Evolutionary conservation across 2,329 filamentous ascomycete genomes (phyloP).

Genomic region (Remersonia thermophila): DNA sequence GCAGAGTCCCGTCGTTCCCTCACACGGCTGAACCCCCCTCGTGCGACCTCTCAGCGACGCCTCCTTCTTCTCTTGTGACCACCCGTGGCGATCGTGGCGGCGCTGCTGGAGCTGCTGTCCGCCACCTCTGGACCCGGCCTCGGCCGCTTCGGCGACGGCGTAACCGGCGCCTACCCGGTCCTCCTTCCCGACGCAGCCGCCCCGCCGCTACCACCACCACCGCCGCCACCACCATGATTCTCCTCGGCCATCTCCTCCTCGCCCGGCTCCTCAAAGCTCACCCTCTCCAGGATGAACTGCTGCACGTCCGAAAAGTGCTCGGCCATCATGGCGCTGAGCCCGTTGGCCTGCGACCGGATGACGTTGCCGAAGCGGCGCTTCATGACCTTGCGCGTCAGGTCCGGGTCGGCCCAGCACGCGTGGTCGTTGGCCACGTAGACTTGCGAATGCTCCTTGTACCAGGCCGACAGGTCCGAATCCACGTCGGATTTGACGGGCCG

Average conservation of each 20-base stretch:
- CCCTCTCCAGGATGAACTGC: constrained; percentile 36
- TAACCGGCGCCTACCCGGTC: neutral
- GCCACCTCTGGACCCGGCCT: no score
- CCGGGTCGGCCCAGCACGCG: constrained; percentile 58
- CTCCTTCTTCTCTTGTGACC: no score
- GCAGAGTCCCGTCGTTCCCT: no score
- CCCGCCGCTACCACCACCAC: neutral
- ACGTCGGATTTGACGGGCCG: constrained; percentile 69
- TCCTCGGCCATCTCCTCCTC: constrained; percentile 29
- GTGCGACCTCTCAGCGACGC: no score
- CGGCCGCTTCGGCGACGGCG: neutral
- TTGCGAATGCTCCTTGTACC: constrained; percentile 73
- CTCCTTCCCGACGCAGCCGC: neutral
- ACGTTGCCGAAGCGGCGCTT: constrained; percentile 51
- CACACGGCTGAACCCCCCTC: no score
- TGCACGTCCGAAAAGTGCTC: constrained; percentile 39
- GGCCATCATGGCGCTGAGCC: constrained; percentile 45
- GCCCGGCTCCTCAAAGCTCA: constrained; percentile 32
- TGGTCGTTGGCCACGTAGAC: constrained; percentile 70
- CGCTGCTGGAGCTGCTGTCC: no score
- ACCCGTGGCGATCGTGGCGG: no score
- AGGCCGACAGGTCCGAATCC: constrained; percentile 58
- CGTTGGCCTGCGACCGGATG: constrained; percentile 34
- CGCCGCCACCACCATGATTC: neutral
- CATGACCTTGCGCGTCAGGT: constrained; percentile 44